Evolutionary conservation across 2,329 filamentous ascomycete species (phyloP), one percentile per base, ranked within the genome.

Genomic region (Neocatenulostroma microsporum): DNA sequence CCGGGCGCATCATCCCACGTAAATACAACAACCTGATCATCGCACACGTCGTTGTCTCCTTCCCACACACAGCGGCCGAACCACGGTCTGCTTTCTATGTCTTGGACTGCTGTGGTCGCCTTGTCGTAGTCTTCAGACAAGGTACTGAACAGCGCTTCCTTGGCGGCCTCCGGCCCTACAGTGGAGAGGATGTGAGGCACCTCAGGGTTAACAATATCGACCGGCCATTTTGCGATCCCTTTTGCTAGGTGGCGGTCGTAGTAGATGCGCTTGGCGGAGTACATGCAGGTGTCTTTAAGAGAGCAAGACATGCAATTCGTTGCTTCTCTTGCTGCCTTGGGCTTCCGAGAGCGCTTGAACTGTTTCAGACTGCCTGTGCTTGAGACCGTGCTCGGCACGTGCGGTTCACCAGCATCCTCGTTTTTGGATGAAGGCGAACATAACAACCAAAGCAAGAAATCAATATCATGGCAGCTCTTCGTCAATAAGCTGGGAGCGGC

Each of bases 31-130:
- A 82, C 74, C 60, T 96, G 89, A 53, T 96, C 86, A 58, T 98
- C 91, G 53, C 80, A 85, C 27, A 96, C 91, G 53, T 93, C 80
- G 62, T 96, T 98, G 62, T 94, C 87, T 4, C 80, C 70, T 57
- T 95, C 91, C 63, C 80, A 96, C 2, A 96, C 91, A 56, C 91
- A 98, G n/a, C 89, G 78, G 0, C 91, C 91, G 55, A 87, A 96
- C 86, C 87, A 80, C 1, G 70, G 63, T 4, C 73, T 60, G 9
- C 54, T 51, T 32, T 70, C 65, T 4, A 78, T 65, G n/a, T 67
- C 60, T 5, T 61, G 55, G 1, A 62, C 54, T 11, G 70, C 64
- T 1, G 60, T 68, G 40, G 79, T 78, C 0, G 37, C 18, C 53
- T 78, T 38, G 21, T 67, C 60, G 45, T 78, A 80, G 52, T 80